phyloP scores from a whole-genome alignment of 2,329 filamentous ascomycete genomes.

The Hypoxylon sp. region DNA sequence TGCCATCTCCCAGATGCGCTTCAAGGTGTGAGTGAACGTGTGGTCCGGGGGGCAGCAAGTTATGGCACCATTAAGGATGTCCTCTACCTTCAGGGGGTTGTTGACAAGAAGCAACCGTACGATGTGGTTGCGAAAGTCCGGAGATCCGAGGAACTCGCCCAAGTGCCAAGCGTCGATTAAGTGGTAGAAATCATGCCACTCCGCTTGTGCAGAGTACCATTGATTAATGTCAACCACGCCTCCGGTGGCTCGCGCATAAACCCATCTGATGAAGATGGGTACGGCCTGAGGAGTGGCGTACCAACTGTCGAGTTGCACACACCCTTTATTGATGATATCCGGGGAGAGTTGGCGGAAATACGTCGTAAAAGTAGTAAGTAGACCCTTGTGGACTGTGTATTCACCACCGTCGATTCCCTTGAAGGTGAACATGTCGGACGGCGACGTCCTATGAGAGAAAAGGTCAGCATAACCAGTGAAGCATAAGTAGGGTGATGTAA shows the following conservation, averaged over 20 bases:
- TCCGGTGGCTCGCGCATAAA: constrained; percentile 7
- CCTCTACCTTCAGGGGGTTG: background rate
- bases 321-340: too few relatives aligned
- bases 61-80: too few relatives aligned
- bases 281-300: constrained; percentile 5
- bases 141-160: constrained; percentile 20
- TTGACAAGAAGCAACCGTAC: background rate
- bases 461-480: background rate
- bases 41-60: too few relatives aligned
- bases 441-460: background rate
- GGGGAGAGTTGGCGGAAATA: background rate
- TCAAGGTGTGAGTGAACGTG: too few relatives aligned
- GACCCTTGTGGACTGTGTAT: background rate
- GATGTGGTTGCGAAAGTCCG: constrained; percentile 27
- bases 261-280: constrained; percentile 17
- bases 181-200: background rate
- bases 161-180: constrained; percentile 23
- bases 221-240: background rate
- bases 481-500: background rate
- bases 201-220: background rate
- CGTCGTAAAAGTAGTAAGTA: background rate
- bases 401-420: too few relatives aligned
- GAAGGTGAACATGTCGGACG: background rate
- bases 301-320: background rate
- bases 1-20: too few relatives aligned